Conservation (phyloP, 495 filamentous ascomycete genomes). For the Neurospora discreta region DNA sequence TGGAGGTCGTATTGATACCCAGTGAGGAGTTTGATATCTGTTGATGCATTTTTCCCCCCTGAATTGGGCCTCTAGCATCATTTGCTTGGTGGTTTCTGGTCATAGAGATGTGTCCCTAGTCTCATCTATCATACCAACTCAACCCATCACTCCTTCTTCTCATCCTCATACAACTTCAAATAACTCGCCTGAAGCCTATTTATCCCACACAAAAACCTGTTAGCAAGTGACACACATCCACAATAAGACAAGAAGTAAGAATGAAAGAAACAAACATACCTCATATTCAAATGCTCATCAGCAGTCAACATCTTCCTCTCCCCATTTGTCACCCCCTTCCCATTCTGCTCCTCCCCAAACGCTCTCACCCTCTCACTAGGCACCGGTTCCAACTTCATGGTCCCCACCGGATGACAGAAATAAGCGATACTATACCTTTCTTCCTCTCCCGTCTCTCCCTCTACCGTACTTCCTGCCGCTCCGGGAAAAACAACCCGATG, state of each 20-base stretch:
- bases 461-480: background rate
- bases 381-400: slow-evolving; percentile 58
- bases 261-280: slow-evolving; percentile 6
- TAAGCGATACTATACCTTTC: slow-evolving; percentile 77
- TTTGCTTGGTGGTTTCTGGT: background rate
- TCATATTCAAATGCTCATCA: slow-evolving; percentile 64
- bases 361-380: slow-evolving; percentile 49
- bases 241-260: background rate
- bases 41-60: too few species aligned
- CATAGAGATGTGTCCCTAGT: too few species aligned
- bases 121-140: background rate
- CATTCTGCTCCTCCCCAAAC: slow-evolving; percentile 9
- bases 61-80: too few species aligned
- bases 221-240: background rate
- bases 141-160: slow-evolving; percentile 18
- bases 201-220: background rate
- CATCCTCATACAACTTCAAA: slow-evolving; percentile 34
- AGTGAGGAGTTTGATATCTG: background rate
- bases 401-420: slow-evolving; percentile 78
- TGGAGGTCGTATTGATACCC: background rate
- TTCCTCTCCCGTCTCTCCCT: slow-evolving; percentile 8
- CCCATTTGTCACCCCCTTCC: slow-evolving; percentile 24
- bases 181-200: slow-evolving; percentile 63
- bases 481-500: slow-evolving; percentile 76
- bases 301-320: slow-evolving; percentile 63